Percentiles rank a stretch among this genome's conserved stretches.
These are phyloP conservation scores for Petunia hybrid DNA, from an alignment of 305 asterid genomes.

Conservation along the genomic window DNA sequence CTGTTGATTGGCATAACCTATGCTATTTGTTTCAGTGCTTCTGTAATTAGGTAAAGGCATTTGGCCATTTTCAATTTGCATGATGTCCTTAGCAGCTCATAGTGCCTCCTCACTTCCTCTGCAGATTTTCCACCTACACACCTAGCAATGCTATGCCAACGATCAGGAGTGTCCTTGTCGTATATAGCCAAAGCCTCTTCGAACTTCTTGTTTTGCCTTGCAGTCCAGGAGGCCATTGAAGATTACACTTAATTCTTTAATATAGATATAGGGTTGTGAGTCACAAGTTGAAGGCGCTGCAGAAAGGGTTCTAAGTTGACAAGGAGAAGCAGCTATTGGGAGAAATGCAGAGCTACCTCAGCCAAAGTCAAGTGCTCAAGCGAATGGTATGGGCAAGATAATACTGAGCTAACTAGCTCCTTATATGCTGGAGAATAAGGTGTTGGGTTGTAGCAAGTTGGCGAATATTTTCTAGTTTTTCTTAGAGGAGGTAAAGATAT, in stretches of 20 bases:
- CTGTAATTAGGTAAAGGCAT: slow-evolving; percentile 77
- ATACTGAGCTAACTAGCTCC: slow-evolving; percentile 22
- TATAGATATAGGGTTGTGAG: slow-evolving; percentile 40
- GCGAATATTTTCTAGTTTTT: background rate
- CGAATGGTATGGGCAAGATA: slow-evolving; percentile 27
- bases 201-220: slow-evolving; percentile 85
- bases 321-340: background rate
- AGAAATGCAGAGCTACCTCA: slow-evolving; percentile 16
- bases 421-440: slow-evolving; percentile 25
- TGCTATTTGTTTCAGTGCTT: slow-evolving; percentile 42
- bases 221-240: slow-evolving; percentile 61
- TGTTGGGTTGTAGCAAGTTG: slow-evolving; percentile 27
- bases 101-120: slow-evolving; percentile 80
- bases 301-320: background rate
- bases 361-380: slow-evolving; percentile 21
- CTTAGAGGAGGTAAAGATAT: background rate
- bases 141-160: slow-evolving; percentile 85
- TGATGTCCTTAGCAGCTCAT: slow-evolving; percentile 71
- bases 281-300: slow-evolving; percentile 10
- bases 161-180: slow-evolving; percentile 85
- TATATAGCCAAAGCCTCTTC: slow-evolving; percentile 80
- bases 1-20: slow-evolving; percentile 58
- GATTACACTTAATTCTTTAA: slow-evolving; percentile 37
- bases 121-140: slow-evolving; percentile 77
- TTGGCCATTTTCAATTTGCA: slow-evolving; percentile 72